phyloP scores from a whole-genome alignment of 441 rosid genomes.

The Raphanus hybrid region DNA sequence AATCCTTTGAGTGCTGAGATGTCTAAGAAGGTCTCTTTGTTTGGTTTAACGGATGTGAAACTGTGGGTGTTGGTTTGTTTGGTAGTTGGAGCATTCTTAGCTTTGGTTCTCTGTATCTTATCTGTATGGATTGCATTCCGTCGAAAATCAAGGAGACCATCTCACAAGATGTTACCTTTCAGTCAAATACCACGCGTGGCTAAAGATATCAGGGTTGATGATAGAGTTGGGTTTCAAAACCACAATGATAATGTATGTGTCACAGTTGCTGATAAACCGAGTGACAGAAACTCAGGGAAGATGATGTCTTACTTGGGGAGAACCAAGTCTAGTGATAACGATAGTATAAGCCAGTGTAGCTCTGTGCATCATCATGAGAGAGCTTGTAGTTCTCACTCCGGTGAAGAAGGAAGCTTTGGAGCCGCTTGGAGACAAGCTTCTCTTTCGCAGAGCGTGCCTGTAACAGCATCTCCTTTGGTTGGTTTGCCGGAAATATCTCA shows the following conservation, averaged over 20 bases:
- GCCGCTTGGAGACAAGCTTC: slow-evolving; percentile 55
- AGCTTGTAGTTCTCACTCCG: slow-evolving; percentile 75
- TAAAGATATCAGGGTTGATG: slow-evolving; percentile 92
- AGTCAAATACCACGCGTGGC: slow-evolving; percentile 71
- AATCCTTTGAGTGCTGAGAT: slow-evolving; percentile 61
- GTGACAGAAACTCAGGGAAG: slow-evolving; percentile 61
- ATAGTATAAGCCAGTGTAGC: slow-evolving; percentile 75
- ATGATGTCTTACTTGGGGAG: slow-evolving; percentile 64
- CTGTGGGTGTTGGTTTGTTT: slow-evolving; percentile 85
- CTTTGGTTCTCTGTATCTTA: slow-evolving; percentile 68
- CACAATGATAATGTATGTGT: slow-evolving; percentile 47
- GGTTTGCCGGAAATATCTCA: slow-evolving; percentile 93
- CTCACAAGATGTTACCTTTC: slow-evolving; percentile 59
- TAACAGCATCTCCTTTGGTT: slow-evolving; percentile 78
- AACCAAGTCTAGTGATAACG: slow-evolving; percentile 80
- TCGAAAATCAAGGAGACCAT: slow-evolving; percentile 59
- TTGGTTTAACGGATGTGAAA: slow-evolving; percentile 76
- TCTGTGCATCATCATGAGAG: slow-evolving; percentile 75
- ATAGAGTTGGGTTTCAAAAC: slow-evolving; percentile 62
- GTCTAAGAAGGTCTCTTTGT: slow-evolving; percentile 73
- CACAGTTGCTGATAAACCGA: slow-evolving; percentile 60
- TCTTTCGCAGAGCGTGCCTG: slow-evolving; percentile 50
- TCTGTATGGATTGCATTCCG: slow-evolving; percentile 71
- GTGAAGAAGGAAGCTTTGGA: slow-evolving; percentile 92
- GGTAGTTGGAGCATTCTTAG: slow-evolving; percentile 66